These are phyloP conservation scores for Phytopythium cucurbitacearum DNA, from an alignment of 352 stramenopile genomes.

Conservation along the genomic window DNA sequence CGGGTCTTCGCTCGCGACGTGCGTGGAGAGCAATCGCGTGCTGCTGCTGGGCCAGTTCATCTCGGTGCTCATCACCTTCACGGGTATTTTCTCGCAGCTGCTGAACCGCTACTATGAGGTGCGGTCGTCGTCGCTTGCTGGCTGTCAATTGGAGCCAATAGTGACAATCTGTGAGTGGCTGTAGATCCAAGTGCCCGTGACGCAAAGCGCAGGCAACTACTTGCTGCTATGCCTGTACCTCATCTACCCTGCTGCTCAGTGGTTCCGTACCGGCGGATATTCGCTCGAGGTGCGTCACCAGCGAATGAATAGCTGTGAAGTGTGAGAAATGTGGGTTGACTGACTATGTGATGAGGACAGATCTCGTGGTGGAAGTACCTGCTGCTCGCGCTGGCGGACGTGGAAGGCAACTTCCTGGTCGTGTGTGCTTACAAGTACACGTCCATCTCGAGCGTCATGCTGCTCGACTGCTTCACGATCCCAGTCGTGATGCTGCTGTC, in stretches of 20 bases:
- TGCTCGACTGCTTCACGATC: conserved; percentile 96
- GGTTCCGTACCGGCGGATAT: conserved; percentile 37
- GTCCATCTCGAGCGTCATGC: conserved; percentile 93
- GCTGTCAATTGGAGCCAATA: conserved; percentile 4
- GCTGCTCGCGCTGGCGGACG: conserved; percentile 90
- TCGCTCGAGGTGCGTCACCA: conserved; percentile 28
- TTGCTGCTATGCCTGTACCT: conserved; percentile 61
- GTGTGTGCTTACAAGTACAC: conserved; percentile 97
- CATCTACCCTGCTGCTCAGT: conserved; percentile 35
- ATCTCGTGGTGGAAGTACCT: conserved; percentile 88
- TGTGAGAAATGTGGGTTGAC: conserved; percentile 9
- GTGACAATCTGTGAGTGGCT: conserved; percentile 11
- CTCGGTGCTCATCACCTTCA: conserved; percentile 84
- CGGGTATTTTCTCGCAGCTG: conserved; percentile 82
- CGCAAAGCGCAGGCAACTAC: conserved; percentile 71
- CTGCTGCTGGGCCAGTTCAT: conserved; percentile 85
- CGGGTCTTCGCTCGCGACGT: conserved; percentile 14
- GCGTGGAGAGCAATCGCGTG: conserved; percentile 40
- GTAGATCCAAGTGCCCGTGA: conserved; percentile 73
- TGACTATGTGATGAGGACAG: conserved; percentile 18
- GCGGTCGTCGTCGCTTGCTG: conserved; percentile 9
- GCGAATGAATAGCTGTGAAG: not conserved
- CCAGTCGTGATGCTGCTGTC: conserved; percentile 94
- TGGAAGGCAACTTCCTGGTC: conserved; percentile 94
- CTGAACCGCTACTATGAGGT: conserved; percentile 78